Evolutionary conservation across 1,284 basidiomycete species (phyloP), one percentile per base, ranked within the genome.

Genomic region (Calocybe gambosa): DNA sequence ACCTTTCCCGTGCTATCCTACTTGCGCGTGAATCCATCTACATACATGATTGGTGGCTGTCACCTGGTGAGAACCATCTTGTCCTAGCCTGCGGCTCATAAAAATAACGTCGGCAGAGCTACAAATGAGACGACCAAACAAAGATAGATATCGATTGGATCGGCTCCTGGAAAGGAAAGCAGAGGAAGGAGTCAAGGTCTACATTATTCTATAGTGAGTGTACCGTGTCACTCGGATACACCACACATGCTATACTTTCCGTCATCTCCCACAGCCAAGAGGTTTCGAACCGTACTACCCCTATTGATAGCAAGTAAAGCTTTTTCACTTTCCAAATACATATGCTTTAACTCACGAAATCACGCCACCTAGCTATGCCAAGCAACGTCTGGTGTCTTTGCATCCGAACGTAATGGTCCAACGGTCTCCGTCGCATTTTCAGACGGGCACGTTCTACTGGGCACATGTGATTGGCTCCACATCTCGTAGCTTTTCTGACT

Each of bases 381-480:
- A 99, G 62, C 85, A 89, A 58, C 80, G 79, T n/a, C 66, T 99
- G n/a, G 79, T 79, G 16, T 76, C 75, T 0, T 69, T 99, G 28
- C 94, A 98, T 61, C 85, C 85, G 7, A 98, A 99, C 64, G 90
- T 99, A 50, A 86, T 94, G 78, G 84, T 99, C 2, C 96, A 99
- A 64, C 82, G 96, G 33, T 98, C 94, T 10, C 96, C 96, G 0
- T 95, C 92, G 3, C 95, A 99, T 66, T 93, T 98, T 64, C 89
- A 94, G 60, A 97, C 93, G 0, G 94, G 95, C 2, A 98, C 94
- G 0, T 93, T 97, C 63, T 96, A 96, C 62, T 99, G 95, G 95
- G 93, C 93, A 25, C 93, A 96, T 68, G 91, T 92, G 36, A 34
- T 13, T 45, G 47, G 37, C 51, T 52, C 21, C 46, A 26, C 5